A percentile compares a stretch with the other conserved stretches of the same genome.
Evolutionary conservation across 768 basidiomycete species (phyloP).

Genomic region (Rhizopogon salebrosus): DNA sequence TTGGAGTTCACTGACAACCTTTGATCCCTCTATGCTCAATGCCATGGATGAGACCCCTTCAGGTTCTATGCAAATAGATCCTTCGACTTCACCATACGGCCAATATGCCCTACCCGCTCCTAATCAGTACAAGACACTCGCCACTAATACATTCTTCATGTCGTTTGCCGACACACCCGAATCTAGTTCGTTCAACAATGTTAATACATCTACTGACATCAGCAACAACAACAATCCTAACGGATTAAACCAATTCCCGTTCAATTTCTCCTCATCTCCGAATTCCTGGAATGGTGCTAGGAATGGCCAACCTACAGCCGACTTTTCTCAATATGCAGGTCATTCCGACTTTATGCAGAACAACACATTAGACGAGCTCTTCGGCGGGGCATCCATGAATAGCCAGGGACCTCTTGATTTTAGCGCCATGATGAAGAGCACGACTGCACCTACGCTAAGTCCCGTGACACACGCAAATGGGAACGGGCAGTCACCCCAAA

Average conservation of each 20-base stretch:
- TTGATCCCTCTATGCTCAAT: slow-evolving; percentile 64
- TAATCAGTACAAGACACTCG: slow-evolving; percentile 70
- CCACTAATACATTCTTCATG: slow-evolving; percentile 80
- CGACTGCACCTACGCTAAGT: slow-evolving; percentile 31
- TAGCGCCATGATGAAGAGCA: slow-evolving; percentile 27
- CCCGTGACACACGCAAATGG: slow-evolving; percentile 46
- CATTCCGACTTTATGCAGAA: slow-evolving; percentile 20
- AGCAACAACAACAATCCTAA: slow-evolving; percentile 10
- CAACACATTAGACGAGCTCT: slow-evolving; percentile 38
- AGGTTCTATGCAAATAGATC: slow-evolving; percentile 52
- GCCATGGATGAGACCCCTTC: slow-evolving; percentile 61
- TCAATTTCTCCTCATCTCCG: slow-evolving; percentile 37
- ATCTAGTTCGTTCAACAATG: slow-evolving; percentile 23
- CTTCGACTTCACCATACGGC: slow-evolving; percentile 43
- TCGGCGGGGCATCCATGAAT: slow-evolving; percentile 35
- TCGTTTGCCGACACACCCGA: slow-evolving; percentile 67
- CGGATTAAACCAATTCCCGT: slow-evolving; percentile 37
- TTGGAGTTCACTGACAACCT: slow-evolving; percentile 63
- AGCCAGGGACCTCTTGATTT: slow-evolving; percentile 29
- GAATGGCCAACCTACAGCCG: slow-evolving; percentile 24
- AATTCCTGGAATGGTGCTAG: slow-evolving; percentile 16
- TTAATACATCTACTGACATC: slow-evolving; percentile 5
- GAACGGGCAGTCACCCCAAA: slow-evolving; percentile 14
- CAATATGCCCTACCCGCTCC: slow-evolving; percentile 39
- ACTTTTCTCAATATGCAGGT: slow-evolving; percentile 14